Conservation (phyloP, 2,329 filamentous ascomycete genomes). For the Hypoxylon sp. region DNA sequence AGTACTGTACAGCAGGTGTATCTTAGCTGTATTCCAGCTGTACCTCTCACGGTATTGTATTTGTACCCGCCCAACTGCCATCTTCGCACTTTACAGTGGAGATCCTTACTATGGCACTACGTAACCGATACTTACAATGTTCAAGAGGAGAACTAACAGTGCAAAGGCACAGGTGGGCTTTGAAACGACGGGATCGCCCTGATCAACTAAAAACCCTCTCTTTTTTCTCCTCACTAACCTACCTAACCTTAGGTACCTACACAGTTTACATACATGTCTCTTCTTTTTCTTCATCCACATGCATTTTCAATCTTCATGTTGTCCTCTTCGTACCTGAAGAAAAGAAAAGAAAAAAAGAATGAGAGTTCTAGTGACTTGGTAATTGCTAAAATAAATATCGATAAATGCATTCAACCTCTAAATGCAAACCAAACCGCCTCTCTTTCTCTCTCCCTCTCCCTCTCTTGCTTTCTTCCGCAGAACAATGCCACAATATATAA, state of each 20-base stretch:
- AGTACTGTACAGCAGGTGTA: slow-evolving; percentile 12
- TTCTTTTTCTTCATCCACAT: neutral
- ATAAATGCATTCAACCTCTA: slow-evolving; percentile 12
- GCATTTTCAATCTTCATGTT: neutral
- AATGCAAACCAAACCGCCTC: slow-evolving; percentile 10
- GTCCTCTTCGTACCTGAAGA: neutral
- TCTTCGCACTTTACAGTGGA: slow-evolving; percentile 12
- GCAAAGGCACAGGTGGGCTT: slow-evolving; percentile 26
- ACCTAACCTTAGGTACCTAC: too few relatives aligned
- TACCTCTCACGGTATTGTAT: slow-evolving; percentile 1
- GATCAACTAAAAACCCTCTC: slow-evolving; percentile 33
- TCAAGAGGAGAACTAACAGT: slow-evolving; percentile 16
- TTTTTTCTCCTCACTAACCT: slow-evolving; percentile 9
- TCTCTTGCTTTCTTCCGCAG: slow-evolving; percentile 3
- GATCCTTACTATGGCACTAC: slow-evolving; percentile 16
- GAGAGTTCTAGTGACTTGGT: neutral
- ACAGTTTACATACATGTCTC: neutral
- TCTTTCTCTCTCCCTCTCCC: neutral
- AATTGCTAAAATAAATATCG: slow-evolving; percentile 4
- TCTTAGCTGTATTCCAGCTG: slow-evolving; percentile 12
- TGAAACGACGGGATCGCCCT: slow-evolving; percentile 44
- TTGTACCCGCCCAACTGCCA: slow-evolving; percentile 4
- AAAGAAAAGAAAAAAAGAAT: neutral
- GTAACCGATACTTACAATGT: slow-evolving; percentile 20
- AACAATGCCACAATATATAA: slow-evolving; percentile 34